Conservation (phyloP, 768 basidiomycete species). For the Pleurotus platypus region DNA sequence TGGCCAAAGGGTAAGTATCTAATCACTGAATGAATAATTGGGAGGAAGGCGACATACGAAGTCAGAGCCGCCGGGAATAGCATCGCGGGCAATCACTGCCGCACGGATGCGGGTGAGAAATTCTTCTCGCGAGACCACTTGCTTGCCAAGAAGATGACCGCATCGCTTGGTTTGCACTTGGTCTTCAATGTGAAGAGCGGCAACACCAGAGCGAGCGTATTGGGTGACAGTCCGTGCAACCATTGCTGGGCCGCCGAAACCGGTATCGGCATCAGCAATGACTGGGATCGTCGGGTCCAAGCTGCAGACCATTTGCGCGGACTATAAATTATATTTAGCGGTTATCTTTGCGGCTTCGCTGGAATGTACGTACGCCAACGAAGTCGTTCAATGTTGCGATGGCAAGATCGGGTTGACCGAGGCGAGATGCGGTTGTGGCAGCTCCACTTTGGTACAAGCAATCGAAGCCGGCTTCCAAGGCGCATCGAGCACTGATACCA, state of each 20-base stretch:
- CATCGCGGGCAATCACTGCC: constrained; percentile 43
- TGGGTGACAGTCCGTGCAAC: constrained; percentile 49
- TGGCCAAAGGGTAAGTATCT: constrained; percentile 1
- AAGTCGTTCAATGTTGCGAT: constrained; percentile 56
- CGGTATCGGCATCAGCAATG: constrained; percentile 57
- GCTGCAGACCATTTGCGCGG: constrained; percentile 45
- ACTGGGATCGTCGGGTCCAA: constrained; percentile 42
- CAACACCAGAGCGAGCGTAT: constrained; percentile 47
- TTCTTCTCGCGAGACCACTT: constrained; percentile 46
- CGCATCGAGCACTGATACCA: constrained; percentile 49
- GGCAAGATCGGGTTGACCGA: constrained; percentile 53
- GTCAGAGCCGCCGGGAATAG: constrained; percentile 28
- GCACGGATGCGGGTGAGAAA: constrained; percentile 51
- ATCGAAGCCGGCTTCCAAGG: constrained; percentile 47
- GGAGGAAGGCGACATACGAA: constrained; percentile 31
- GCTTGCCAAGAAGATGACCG: constrained; percentile 52
- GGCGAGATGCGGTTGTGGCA: constrained; percentile 50
- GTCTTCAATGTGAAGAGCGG: constrained; percentile 54
- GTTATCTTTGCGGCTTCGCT: background rate
- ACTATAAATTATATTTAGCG: constrained; percentile 21
- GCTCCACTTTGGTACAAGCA: constrained; percentile 50
- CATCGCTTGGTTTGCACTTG: constrained; percentile 54
- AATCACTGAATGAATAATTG: constrained; percentile 11
- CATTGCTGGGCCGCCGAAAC: constrained; percentile 54
- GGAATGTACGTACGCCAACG: constrained; percentile 29